Evolutionary conservation across 2,329 filamentous ascomycete genomes (phyloP).

Genomic region (Fusarium sp.): DNA sequence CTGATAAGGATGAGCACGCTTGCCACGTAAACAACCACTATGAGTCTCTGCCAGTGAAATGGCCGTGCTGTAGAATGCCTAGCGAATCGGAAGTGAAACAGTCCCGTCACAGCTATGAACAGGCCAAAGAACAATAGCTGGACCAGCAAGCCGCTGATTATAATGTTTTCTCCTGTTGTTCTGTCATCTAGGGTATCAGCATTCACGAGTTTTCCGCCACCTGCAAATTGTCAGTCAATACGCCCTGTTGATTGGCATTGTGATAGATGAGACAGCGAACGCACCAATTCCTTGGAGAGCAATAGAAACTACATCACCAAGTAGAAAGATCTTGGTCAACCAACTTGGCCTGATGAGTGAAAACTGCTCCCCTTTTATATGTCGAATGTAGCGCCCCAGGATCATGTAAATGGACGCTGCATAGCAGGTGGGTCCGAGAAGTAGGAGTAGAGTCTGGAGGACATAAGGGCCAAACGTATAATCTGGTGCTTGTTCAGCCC

Average conservation of each 20-base stretch:
- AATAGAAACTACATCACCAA: constrained; percentile 9
- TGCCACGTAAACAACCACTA: background rate
- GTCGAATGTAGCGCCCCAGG: constrained; percentile 2
- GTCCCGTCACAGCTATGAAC: background rate
- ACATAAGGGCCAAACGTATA: constrained; percentile 1
- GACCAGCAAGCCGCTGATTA: constrained; percentile 2
- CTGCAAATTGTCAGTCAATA: background rate
- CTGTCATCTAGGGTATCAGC: background rate
- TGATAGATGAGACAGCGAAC: no score
- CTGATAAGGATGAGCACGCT: constrained; percentile 6
- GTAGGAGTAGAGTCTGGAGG: background rate
- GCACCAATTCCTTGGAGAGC: background rate
- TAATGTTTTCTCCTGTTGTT: background rate
- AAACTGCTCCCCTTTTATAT: background rate
- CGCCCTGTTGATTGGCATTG: no score
- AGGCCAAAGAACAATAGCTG: constrained; percentile 10
- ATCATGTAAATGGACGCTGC: constrained; percentile 13
- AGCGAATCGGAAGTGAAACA: constrained; percentile 2
- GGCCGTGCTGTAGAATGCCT: background rate
- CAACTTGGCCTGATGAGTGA: background rate
- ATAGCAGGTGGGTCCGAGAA: constrained; percentile 13
- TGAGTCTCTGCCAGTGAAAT: background rate
- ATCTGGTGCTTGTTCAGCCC: background rate
- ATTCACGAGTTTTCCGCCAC: background rate
- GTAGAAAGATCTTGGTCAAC: constrained; percentile 6